phyloP scores from a whole-genome alignment of 306 rosid species.

The Corylus heterophylla region DNA sequence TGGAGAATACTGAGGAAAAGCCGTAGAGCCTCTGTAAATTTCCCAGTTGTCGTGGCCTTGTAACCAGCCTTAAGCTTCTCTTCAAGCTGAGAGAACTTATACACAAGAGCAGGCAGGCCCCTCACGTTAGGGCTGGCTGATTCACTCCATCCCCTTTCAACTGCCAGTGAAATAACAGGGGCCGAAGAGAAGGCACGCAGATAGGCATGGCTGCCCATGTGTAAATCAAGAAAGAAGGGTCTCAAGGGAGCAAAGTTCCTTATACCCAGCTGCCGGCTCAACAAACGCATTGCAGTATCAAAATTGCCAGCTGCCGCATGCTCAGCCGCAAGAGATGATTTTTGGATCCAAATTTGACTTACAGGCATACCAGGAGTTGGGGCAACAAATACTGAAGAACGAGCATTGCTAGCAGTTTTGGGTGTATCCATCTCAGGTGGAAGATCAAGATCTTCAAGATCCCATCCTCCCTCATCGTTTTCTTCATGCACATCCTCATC shows the following conservation, averaged over 20 bases:
- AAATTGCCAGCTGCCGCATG: constrained; percentile 94
- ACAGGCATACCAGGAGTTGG: constrained; percentile 95
- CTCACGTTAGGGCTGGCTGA: constrained; percentile 80
- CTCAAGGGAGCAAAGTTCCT: constrained; percentile 71
- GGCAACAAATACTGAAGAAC: constrained; percentile 62
- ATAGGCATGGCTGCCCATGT: constrained; percentile 72
- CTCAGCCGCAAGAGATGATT: constrained; percentile 92
- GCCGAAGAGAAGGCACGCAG: constrained; percentile 74
- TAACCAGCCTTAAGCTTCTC: constrained; percentile 90
- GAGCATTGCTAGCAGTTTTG: constrained; percentile 51
- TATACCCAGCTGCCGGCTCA: constrained; percentile 85
- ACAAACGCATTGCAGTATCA: constrained; percentile 87
- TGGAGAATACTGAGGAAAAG: constrained; percentile 69
- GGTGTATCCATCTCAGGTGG: constrained; percentile 88
- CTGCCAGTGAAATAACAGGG: constrained; percentile 70
- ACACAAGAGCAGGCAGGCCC: constrained; percentile 73
- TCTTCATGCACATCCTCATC: constrained; percentile 65
- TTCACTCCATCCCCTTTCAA: constrained; percentile 87
- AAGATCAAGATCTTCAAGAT: constrained; percentile 82
- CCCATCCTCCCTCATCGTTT: constrained; percentile 79
- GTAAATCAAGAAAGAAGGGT: constrained; percentile 74
- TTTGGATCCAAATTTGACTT: constrained; percentile 87
- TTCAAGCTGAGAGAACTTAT: constrained; percentile 71
- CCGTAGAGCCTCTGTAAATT: constrained; percentile 68
- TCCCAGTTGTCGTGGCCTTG: constrained; percentile 79